Evolutionary conservation across 495 filamentous ascomycete species (phyloP).

Genomic region (Neurospora pannonica): DNA sequence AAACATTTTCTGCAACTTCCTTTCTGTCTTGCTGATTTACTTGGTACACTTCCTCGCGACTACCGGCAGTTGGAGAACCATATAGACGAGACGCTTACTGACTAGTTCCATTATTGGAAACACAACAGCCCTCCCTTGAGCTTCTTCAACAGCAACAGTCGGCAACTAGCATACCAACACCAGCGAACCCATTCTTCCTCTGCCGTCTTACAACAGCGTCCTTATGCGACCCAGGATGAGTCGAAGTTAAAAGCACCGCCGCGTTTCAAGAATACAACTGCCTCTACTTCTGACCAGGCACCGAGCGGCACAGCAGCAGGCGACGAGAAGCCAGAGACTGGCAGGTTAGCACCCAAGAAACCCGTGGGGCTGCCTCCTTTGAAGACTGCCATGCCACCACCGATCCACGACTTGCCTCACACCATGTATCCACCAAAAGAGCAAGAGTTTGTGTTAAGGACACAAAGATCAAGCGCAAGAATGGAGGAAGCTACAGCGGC

Average conservation of each 20-base stretch:
- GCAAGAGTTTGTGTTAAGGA: constrained; percentile 17
- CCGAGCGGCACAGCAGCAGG: not conserved
- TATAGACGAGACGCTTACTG: not conserved
- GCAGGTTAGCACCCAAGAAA: not conserved
- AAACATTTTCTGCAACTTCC: not conserved
- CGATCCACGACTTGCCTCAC: constrained; percentile 5
- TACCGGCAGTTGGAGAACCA: not conserved
- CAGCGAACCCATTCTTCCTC: constrained; percentile 10
- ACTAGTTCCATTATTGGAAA: not conserved
- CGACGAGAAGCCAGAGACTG: not conserved
- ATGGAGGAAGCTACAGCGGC: constrained; percentile 9
- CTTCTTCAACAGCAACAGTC: constrained; percentile 8
- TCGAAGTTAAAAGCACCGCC: constrained; percentile 8
- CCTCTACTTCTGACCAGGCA: constrained; percentile 1
- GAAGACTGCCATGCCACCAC: not conserved
- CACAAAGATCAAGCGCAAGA: constrained; percentile 13
- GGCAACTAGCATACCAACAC: constrained; percentile 2
- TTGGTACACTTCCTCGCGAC: not conserved
- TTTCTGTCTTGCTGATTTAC: not conserved
- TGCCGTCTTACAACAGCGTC: constrained; percentile 4
- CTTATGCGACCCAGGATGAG: constrained; percentile 3
- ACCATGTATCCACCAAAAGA: constrained; percentile 19
- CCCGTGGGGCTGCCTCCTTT: not conserved
- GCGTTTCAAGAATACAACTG: constrained; percentile 4
- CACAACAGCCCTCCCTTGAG: constrained; percentile 11